Conservation (phyloP, 495 filamentous ascomycete genomes). For the Penicillium macrosclerotiorum region DNA sequence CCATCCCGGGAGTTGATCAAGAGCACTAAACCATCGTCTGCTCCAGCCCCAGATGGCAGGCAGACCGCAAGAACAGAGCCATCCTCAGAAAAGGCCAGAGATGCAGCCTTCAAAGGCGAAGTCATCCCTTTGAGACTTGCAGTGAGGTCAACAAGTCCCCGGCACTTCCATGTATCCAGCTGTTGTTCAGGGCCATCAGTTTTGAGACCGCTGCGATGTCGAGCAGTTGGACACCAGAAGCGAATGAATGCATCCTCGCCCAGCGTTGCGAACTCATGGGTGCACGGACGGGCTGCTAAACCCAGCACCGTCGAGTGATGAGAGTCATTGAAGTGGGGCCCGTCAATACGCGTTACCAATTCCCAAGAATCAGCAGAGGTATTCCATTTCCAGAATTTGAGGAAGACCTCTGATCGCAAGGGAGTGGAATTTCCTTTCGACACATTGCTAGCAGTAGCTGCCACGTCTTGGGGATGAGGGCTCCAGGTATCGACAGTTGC, state of each 20-base stretch:
- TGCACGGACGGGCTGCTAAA: slow-evolving; percentile 63
- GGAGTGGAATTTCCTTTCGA: slow-evolving; percentile 24
- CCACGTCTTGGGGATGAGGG: slow-evolving; percentile 64
- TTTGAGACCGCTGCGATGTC: slow-evolving; percentile 60
- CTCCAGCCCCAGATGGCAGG: slow-evolving; percentile 27
- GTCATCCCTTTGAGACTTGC: slow-evolving; percentile 34
- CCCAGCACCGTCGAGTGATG: slow-evolving; percentile 62
- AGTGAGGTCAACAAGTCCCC: slow-evolving; percentile 54
- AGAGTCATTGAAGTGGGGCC: slow-evolving; percentile 63
- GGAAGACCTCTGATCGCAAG: slow-evolving; percentile 60
- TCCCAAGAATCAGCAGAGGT: slow-evolving; percentile 62
- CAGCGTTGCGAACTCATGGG: slow-evolving; percentile 73
- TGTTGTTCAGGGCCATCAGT: slow-evolving; percentile 50
- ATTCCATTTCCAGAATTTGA: slow-evolving; percentile 90
- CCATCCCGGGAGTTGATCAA: slow-evolving; percentile 37
- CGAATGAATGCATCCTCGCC: slow-evolving; percentile 75
- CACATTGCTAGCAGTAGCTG: slow-evolving; percentile 44
- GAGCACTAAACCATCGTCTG: slow-evolving; percentile 27
- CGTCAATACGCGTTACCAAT: slow-evolving; percentile 76
- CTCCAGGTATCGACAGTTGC: slow-evolving; percentile 89
- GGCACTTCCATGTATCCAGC: slow-evolving; percentile 71
- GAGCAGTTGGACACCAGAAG: slow-evolving; percentile 70
- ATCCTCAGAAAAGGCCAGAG: slow-evolving; percentile 76
- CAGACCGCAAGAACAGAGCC: slow-evolving; percentile 76
- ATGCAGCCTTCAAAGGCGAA: slow-evolving; percentile 26